Conservation (phyloP, 257 asterid species). For the Ajuga chamaepitys region DNA sequence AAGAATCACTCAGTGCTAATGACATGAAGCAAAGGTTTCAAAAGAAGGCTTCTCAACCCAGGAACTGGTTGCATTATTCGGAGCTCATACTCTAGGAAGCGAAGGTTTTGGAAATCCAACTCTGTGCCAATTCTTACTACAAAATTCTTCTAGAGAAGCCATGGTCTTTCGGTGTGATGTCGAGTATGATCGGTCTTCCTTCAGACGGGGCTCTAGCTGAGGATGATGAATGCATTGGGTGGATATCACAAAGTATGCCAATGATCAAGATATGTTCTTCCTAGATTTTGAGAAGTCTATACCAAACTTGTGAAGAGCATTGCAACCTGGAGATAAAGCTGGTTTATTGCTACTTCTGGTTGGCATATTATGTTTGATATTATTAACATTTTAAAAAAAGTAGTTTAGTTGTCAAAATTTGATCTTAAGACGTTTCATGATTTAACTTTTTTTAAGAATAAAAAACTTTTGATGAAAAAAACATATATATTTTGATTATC, state of each 20-base stretch:
- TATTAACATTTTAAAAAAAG: too few relatives aligned
- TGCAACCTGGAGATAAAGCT: constrained; percentile 58
- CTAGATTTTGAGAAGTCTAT: constrained; percentile 69
- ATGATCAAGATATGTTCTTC: constrained; percentile 61
- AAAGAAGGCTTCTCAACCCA: constrained; percentile 60
- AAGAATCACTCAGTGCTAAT: constrained; percentile 64
- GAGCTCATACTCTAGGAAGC: constrained; percentile 87
- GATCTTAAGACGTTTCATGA: too few relatives aligned
- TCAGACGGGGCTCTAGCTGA: constrained; percentile 83
- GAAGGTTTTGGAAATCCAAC: constrained; percentile 88
- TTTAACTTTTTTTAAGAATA: too few relatives aligned
- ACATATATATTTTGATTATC: too few relatives aligned
- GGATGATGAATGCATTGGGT: constrained; percentile 77
- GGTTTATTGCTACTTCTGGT: background rate
- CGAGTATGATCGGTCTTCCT: constrained; percentile 89
- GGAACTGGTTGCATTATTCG: constrained; percentile 87
- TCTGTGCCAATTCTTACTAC: constrained; percentile 81
- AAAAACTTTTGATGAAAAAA: too few relatives aligned
- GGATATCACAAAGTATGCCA: constrained; percentile 68
- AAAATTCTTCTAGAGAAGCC: constrained; percentile 80
- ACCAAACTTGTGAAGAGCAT: constrained; percentile 73
- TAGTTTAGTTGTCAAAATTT: too few relatives aligned
- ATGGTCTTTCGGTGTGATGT: constrained; percentile 78
- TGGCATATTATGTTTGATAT: too few relatives aligned
- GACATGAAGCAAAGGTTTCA: constrained; percentile 59